phyloP scores from a whole-genome alignment of 768 basidiomycete genomes.

The Cubamyces lactineus region DNA sequence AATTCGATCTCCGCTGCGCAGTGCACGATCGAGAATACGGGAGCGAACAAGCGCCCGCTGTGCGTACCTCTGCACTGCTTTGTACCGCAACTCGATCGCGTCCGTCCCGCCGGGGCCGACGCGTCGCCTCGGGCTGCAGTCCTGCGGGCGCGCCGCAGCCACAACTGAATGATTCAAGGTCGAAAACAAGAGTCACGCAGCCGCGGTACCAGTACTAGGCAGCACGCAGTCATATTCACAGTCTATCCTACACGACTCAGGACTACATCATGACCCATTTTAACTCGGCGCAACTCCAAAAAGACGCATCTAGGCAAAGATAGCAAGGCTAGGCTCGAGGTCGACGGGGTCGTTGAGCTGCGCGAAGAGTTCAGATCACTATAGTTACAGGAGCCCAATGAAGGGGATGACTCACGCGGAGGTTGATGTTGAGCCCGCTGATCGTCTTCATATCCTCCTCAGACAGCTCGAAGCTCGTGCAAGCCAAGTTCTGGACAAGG shows the following conservation, averaged over 20 bases:
- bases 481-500: slow-evolving; percentile 49
- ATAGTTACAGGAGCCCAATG: too few species aligned
- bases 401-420: slow-evolving; percentile 52
- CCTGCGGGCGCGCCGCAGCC: background rate
- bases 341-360: slow-evolving; percentile 74
- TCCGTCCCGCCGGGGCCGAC: slow-evolving; percentile 7
- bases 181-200: too few species aligned
- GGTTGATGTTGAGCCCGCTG: slow-evolving; percentile 59
- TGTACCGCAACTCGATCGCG: slow-evolving; percentile 17
- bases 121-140: background rate
- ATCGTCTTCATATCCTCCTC: slow-evolving; percentile 62
- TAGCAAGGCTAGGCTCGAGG: slow-evolving; percentile 65
- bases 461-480: slow-evolving; percentile 52
- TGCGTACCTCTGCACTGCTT: slow-evolving; percentile 25
- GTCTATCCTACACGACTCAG: slow-evolving; percentile 8
- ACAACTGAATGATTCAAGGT: too few species aligned
- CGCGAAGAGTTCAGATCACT: background rate
- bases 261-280: background rate
- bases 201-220: too few species aligned
- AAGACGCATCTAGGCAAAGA: slow-evolving; percentile 57
- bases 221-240: too few species aligned
- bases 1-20: slow-evolving; percentile 30
- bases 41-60: slow-evolving; percentile 7
- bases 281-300: background rate
- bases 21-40: slow-evolving; percentile 22